phyloP scores from a whole-genome alignment of 805 yeast species.

The Pichia exigua region DNA sequence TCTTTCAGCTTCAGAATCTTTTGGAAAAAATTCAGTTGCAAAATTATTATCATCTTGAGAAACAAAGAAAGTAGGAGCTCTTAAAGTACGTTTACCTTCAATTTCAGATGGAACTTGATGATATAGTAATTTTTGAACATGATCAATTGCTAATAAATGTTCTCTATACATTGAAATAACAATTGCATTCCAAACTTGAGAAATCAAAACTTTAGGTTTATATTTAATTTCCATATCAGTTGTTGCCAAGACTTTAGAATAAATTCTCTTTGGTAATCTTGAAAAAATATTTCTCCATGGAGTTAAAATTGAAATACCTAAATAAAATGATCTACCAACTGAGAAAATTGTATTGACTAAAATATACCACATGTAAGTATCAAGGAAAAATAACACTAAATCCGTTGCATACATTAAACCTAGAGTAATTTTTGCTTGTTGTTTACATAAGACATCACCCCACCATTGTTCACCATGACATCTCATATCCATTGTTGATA shows the following conservation, averaged over 20 bases:
- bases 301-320: conserved; percentile 97
- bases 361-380: conserved; percentile 98
- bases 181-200: conserved; percentile 99
- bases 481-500: conserved; percentile 81
- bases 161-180: conserved; percentile 99
- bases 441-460: conserved; percentile 63
- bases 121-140: conserved; percentile 92
- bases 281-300: conserved; percentile 99
- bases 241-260: conserved; percentile 95
- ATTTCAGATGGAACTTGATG: conserved; percentile 98
- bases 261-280: conserved; percentile 96
- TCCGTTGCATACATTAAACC: conserved; percentile 93
- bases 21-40: conserved; percentile 95
- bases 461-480: conserved; percentile 95
- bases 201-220: conserved; percentile 95
- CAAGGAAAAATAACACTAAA: conserved; percentile 92
- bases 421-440: conserved; percentile 82
- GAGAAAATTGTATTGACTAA: conserved; percentile 91
- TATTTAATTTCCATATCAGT: conserved; percentile 99
- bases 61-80: conserved; percentile 98
- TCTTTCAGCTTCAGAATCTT: conserved; percentile 97
- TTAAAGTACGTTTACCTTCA: conserved; percentile 95
- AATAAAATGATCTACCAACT: conserved; percentile 94
- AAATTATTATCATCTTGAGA: conserved; percentile 94
- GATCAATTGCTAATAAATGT: conserved; percentile 95